phyloP scores from a whole-genome alignment of 257 asterid species.

The Ophiorrhiza pumila region DNA sequence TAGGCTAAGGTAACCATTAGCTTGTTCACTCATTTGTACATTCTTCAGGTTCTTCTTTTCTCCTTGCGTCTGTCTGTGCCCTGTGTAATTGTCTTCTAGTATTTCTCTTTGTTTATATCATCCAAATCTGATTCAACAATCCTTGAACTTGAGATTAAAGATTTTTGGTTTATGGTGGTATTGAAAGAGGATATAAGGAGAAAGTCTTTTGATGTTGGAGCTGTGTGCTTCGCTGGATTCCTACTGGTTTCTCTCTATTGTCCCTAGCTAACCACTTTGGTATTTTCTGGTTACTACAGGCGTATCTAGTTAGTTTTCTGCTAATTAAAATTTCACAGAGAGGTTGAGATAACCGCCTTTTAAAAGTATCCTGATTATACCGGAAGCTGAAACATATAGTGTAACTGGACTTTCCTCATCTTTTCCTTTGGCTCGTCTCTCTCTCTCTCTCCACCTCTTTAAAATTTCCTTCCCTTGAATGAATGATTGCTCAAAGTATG shows the following conservation, averaged over 20 bases:
- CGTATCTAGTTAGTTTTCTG: not conserved
- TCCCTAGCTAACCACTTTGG: not conserved
- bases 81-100: not conserved
- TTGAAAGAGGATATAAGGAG: not conserved
- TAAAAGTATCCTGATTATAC: not conserved
- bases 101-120: not conserved
- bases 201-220: conserved; percentile 7
- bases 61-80: not conserved
- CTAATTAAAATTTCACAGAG: not conserved
- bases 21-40: not conserved
- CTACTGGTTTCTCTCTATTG: not conserved
- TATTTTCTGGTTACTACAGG: not conserved
- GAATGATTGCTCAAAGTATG: not conserved
- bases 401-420: not conserved
- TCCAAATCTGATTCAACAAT: not conserved
- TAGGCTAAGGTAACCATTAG: too few species aligned
- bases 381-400: not conserved
- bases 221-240: not conserved
- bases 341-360: too few species aligned
- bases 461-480: not conserved
- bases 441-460: not conserved
- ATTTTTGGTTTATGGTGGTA: not conserved
- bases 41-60: not conserved
- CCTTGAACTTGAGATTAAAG: not conserved
- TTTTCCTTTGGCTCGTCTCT: not conserved